A percentile compares a stretch with the other conserved stretches of the same genome.
Conservation (phyloP, 805 yeast species). For the Kockiozyma suomiensis region DNA sequence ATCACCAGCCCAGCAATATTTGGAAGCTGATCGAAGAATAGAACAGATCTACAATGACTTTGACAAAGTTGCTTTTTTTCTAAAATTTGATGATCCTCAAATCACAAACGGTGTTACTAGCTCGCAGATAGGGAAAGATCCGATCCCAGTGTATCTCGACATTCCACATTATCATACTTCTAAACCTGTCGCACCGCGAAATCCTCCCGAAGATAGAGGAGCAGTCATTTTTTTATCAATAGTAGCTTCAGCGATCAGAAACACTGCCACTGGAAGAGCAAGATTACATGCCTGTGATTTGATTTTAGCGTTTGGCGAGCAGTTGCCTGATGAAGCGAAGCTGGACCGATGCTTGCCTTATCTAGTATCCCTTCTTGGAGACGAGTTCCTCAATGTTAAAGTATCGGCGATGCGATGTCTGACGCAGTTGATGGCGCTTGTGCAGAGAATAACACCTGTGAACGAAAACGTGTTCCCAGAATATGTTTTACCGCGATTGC, state of each 20-base stretch:
- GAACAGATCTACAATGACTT: conserved; percentile 62
- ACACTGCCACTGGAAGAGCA: conserved; percentile 61
- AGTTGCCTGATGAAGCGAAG: conserved; percentile 77
- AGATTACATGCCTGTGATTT: conserved; percentile 74
- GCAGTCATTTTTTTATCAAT: conserved; percentile 61
- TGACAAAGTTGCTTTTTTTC: conserved; percentile 50
- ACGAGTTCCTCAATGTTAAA: conserved; percentile 64
- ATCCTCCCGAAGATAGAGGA: conserved; percentile 42
- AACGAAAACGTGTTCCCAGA: conserved; percentile 80
- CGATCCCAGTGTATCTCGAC: conserved; percentile 35
- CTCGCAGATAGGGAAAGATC: conserved; percentile 10
- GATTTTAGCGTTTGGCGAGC: conserved; percentile 73
- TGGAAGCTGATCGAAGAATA: conserved; percentile 59
- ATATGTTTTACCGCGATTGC: conserved; percentile 73
- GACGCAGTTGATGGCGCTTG: conserved; percentile 66
- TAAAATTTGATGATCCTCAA: conserved; percentile 43
- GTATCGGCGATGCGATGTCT: conserved; percentile 64
- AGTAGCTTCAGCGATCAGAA: conserved; percentile 61
- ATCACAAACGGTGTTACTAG: not conserved
- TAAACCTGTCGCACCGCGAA: conserved; percentile 15
- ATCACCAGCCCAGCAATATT: conserved; percentile 38
- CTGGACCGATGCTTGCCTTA: conserved; percentile 85
- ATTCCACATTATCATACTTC: conserved; percentile 33
- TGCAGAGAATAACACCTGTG: conserved; percentile 67
- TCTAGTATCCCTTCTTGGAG: conserved; percentile 71